Conservation (phyloP, 306 rosid genomes). For the Quercus wislizeni region DNA sequence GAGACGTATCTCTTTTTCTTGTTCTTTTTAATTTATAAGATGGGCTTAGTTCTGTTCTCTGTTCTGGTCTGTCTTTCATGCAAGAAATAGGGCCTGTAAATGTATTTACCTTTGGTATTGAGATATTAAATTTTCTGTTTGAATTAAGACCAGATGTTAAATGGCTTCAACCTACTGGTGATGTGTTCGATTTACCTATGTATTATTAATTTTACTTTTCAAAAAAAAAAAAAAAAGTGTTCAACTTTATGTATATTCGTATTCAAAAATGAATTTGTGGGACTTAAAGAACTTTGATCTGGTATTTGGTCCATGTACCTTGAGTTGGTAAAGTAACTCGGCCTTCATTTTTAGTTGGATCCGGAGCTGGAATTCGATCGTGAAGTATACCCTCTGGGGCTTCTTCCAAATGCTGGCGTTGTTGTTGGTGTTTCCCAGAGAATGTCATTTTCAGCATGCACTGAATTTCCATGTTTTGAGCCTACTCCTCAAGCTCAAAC, state of each 20-base stretch:
- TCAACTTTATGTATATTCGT: slow-evolving; percentile 1
- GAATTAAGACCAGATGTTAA: background rate
- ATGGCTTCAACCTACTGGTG: background rate
- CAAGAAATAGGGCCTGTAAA: background rate
- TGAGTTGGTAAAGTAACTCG: slow-evolving; percentile 25
- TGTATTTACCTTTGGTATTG: background rate
- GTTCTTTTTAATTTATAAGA: background rate
- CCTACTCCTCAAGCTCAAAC: slow-evolving; percentile 99
- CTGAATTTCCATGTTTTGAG: slow-evolving; percentile 98
- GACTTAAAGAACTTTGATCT: slow-evolving; percentile 15
- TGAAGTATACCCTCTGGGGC: slow-evolving; percentile 95
- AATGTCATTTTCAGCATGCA: slow-evolving; percentile 89
- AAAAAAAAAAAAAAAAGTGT: background rate
- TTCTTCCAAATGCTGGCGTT: slow-evolving; percentile 95
- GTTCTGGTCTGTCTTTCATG: background rate
- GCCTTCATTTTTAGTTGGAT: slow-evolving; percentile 66
- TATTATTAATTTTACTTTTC: background rate
- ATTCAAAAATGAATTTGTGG: slow-evolving; percentile 19
- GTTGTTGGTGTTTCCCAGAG: slow-evolving; percentile 96
- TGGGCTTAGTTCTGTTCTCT: background rate
- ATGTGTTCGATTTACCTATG: background rate
- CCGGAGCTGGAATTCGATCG: slow-evolving; percentile 99
- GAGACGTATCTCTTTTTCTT: background rate
- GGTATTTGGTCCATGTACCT: slow-evolving; percentile 12
- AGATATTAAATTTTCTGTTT: background rate